Evolutionary conservation across 1,284 basidiomycete genomes (phyloP), one percentile per base, ranked within the genome.

Genomic region (Ustanciosporium gigantosporum): DNA sequence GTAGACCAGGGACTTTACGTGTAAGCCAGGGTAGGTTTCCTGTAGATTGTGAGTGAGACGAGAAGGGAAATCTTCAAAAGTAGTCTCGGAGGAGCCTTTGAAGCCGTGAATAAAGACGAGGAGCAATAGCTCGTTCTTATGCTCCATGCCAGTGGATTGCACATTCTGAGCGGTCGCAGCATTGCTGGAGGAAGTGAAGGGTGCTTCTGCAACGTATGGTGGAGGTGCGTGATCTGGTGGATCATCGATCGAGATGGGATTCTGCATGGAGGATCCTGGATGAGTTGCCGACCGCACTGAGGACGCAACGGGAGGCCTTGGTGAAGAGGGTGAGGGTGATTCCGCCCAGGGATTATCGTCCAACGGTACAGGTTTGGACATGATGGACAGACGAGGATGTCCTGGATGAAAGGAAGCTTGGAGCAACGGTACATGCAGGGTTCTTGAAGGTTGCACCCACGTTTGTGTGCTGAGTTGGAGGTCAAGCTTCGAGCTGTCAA

Each of bases 1-100:
- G 75, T 95, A 96, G 5, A 91, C 82, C 13, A 87, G 79, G 41
- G 85, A 88, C 74, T 91, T 86, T 7, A 90, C 86, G 16, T 76
- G 73, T 2, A 86, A 78, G 45, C 83, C 69, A 0, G 80, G 74
- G 32, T 81, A 78, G 0, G 82, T 82, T 25, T 80, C 77, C 35
- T 76, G 68, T 4, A 95, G 81, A 29, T 93, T 81, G 72, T 93
- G 88, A 38, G 84, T 83, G 20, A 96, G 80, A 36, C 91, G 83
- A 61, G 84, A 80, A 0, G 89, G 90, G 57, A 91, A 91, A 53
- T 83, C 82, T 39, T 79, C 82, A 60, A 92, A 92, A 0, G 89
- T 90, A 11, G 84, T 81, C 47, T 91, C 87, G 8, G 86, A 86
- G 31, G 60, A 65, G 13, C 89, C 90, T 68, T 87, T 87, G 79